phyloP scores from a whole-genome alignment of 345 rosid species.

The Hirschfeldia incana region DNA sequence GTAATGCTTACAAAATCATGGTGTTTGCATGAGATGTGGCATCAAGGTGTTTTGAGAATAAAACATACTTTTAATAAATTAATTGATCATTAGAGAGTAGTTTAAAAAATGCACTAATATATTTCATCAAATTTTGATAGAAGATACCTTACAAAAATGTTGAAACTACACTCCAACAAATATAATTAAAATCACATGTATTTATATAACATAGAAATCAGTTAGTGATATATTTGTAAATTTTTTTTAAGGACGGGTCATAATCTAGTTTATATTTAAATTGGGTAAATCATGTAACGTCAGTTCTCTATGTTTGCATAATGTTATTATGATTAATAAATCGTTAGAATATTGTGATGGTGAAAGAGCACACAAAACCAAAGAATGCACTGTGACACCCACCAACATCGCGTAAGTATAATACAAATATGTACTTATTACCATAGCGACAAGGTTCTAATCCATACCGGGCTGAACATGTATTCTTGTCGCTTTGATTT shows the following conservation, averaged over 20 bases:
- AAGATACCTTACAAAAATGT: no score
- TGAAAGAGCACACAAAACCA: conserved; percentile 43
- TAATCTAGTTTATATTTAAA: not conserved
- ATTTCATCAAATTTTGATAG: no score
- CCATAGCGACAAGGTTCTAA: conserved; percentile 37
- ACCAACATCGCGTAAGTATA: conserved; percentile 38
- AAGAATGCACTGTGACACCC: conserved; percentile 44
- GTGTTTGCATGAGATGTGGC: no score
- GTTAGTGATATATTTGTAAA: not conserved
- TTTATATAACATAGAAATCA: not conserved
- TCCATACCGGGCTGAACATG: conserved; percentile 26
- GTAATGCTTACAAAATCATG: not conserved
- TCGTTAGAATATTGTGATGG: conserved; percentile 42
- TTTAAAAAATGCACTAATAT: no score
- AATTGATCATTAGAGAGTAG: no score
- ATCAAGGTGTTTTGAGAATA: no score
- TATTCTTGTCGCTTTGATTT: not conserved
- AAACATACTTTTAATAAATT: no score
- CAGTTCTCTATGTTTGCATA: conserved; percentile 23
- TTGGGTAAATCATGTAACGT: conserved; percentile 7
- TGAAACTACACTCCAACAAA: no score
- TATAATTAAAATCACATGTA: no score
- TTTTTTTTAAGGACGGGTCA: no score
- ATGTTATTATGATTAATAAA: conserved; percentile 31
- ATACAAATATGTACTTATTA: conserved; percentile 36